A percentile compares a stretch with the other conserved stretches of the same genome.
Conservation (phyloP, 23 red algal genomes). For the Cyanidium caldarium region DNA sequence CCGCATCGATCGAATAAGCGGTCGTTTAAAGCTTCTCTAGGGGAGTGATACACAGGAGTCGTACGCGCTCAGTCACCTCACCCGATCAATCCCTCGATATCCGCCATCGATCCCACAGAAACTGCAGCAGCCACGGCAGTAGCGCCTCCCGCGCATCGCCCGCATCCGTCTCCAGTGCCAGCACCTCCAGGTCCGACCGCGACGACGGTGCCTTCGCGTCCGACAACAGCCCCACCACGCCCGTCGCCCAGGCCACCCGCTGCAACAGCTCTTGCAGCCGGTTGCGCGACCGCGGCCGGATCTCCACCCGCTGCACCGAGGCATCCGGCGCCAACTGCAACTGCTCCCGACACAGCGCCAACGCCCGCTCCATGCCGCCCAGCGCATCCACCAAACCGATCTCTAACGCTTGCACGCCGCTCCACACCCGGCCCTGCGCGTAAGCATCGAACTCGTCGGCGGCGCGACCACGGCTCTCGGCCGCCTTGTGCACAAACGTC, state of each 20-base stretch:
- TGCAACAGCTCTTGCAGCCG: not conserved
- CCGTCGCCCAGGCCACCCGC: too few species aligned
- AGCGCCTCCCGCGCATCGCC: too few species aligned
- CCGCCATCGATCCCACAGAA: too few species aligned
- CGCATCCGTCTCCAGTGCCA: too few species aligned
- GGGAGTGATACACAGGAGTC: too few species aligned
- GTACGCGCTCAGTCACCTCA: too few species aligned
- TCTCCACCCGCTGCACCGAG: not conserved
- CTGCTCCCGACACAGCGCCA: constrained; percentile 25
- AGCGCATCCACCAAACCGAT: constrained; percentile 54
- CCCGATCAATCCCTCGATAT: too few species aligned
- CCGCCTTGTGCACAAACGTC: constrained; percentile 77
- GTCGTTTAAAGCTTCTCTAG: not conserved
- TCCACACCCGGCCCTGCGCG: constrained; percentile 91
- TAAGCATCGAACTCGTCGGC: constrained; percentile 50
- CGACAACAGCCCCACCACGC: too few species aligned
- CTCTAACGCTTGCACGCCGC: constrained; percentile 55
- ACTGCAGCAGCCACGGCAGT: too few species aligned
- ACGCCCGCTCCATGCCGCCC: constrained; percentile 45
- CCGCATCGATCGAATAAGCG: not conserved
- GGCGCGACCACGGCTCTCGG: constrained; percentile 30
- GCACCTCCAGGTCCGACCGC: too few species aligned
- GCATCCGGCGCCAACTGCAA: not conserved
- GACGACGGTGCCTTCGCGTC: too few species aligned
- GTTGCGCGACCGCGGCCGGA: not conserved